Evolutionary conservation across 768 basidiomycete species (phyloP).

Genomic region (Boletus insuetus): DNA sequence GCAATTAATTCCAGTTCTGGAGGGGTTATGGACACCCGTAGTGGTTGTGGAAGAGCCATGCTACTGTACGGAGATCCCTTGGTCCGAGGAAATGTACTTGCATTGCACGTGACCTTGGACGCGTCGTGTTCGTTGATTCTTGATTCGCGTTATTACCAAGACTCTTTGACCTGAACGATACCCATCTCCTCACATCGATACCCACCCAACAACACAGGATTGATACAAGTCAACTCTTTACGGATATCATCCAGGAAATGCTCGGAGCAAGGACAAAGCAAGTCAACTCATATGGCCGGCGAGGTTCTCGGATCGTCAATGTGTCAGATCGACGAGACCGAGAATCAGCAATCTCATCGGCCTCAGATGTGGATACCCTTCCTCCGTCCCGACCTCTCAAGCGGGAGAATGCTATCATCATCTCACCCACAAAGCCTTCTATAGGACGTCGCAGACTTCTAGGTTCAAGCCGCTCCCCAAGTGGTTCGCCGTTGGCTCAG

Average conservation of each 20-base stretch:
- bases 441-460: constrained; percentile 10
- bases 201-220: background rate
- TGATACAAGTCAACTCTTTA: background rate
- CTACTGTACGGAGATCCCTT: background rate
- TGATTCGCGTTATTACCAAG: background rate
- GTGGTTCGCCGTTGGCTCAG: constrained; percentile 21
- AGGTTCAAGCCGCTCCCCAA: constrained; percentile 17
- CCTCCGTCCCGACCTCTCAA: constrained; percentile 7
- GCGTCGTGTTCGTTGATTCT: constrained; percentile 6
- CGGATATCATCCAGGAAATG: constrained; percentile 37
- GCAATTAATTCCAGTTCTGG: constrained; percentile 88
- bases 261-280: constrained; percentile 62
- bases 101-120: constrained; percentile 22
- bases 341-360: constrained; percentile 28
- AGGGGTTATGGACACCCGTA: constrained; percentile 73
- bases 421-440: constrained; percentile 22
- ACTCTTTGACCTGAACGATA: constrained; percentile 5
- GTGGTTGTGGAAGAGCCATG: constrained; percentile 72
- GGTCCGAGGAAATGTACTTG: background rate
- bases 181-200: background rate
- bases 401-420: constrained; percentile 23
- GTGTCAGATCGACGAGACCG: constrained; percentile 35
- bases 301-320: constrained; percentile 58
- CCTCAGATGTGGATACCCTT: constrained; percentile 38
- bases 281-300: constrained; percentile 63